Conservation (phyloP, 2,329 filamentous ascomycete species). For the Phaeosphaeriaceae sp. region DNA sequence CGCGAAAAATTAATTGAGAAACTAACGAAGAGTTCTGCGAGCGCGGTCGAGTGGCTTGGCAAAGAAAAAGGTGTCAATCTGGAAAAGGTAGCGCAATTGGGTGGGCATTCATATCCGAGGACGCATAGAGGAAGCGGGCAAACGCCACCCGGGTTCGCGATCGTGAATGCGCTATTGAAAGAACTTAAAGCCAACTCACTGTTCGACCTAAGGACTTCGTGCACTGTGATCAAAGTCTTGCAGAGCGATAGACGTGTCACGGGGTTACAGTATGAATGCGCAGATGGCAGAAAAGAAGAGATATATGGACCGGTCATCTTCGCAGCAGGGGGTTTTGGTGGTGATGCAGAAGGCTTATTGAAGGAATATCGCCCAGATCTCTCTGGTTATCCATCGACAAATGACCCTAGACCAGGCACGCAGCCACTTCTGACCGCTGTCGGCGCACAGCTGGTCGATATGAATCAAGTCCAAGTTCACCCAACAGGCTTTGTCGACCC, state of each 20-base stretch:
- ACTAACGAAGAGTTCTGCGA: constrained; percentile 57
- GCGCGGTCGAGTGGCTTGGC: constrained; percentile 63
- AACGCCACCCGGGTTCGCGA: constrained; percentile 64
- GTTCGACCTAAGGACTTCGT: constrained; percentile 61
- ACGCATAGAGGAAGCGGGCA: constrained; percentile 65
- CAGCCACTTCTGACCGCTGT: constrained; percentile 53
- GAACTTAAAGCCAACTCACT: constrained; percentile 56
- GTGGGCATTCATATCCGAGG: constrained; percentile 63
- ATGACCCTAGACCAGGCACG: constrained; percentile 63
- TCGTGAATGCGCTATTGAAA: constrained; percentile 62
- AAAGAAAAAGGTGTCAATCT: constrained; percentile 65
- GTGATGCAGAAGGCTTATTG: constrained; percentile 64
- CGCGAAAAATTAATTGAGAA: constrained; percentile 56
- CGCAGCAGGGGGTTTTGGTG: constrained; percentile 67
- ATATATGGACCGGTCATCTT: constrained; percentile 65
- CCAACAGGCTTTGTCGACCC: constrained; percentile 69
- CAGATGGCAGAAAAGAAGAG: constrained; percentile 45
- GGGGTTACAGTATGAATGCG: constrained; percentile 59
- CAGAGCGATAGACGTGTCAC: constrained; percentile 47
- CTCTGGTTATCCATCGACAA: constrained; percentile 66
- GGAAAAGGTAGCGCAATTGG: constrained; percentile 63
- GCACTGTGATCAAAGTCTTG: constrained; percentile 61
- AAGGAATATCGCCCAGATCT: constrained; percentile 65
- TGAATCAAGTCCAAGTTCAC: constrained; percentile 66
- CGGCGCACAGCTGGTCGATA: constrained; percentile 53